Evolutionary conservation across 2,329 filamentous ascomycete species (phyloP).

Genomic region (Claviceps purpurea): DNA sequence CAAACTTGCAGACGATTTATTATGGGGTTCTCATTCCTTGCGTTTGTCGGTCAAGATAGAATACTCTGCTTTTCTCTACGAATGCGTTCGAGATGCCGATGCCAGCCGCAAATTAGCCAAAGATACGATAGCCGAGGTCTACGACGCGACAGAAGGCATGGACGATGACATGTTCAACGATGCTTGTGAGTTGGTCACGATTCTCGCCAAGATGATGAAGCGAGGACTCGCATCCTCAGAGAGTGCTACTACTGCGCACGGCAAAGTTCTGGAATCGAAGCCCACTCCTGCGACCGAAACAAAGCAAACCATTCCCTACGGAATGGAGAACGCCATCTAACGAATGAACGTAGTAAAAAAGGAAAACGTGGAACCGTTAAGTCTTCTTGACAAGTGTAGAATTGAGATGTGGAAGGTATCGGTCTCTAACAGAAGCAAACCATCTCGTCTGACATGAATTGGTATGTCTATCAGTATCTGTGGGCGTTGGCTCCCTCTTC

Average conservation of each 20-base stretch:
- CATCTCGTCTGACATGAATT: neutral
- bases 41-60: conserved; percentile 84
- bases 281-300: conserved; percentile 13
- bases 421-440: neutral
- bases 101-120: conserved; percentile 65
- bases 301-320: conserved; percentile 16
- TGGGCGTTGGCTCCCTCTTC: neutral
- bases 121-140: conserved; percentile 77
- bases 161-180: conserved; percentile 93
- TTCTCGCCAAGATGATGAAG: conserved; percentile 81
- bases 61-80: conserved; percentile 84
- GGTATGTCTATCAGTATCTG: neutral
- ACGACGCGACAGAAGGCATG: conserved; percentile 82
- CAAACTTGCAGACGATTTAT: conserved; percentile 55
- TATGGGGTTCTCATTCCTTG: conserved; percentile 82
- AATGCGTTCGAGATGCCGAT: conserved; percentile 74
- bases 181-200: conserved; percentile 74
- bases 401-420: neutral
- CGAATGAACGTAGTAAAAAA: neutral
- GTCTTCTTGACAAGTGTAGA: neutral
- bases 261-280: conserved; percentile 20
- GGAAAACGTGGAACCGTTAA: neutral
- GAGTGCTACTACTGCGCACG: conserved; percentile 18
- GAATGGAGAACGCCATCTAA: conserved; percentile 33
- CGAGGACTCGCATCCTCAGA: conserved; percentile 41